Conservation (phyloP, 148 eudicot species). For the Diospyros kaki region DNA sequence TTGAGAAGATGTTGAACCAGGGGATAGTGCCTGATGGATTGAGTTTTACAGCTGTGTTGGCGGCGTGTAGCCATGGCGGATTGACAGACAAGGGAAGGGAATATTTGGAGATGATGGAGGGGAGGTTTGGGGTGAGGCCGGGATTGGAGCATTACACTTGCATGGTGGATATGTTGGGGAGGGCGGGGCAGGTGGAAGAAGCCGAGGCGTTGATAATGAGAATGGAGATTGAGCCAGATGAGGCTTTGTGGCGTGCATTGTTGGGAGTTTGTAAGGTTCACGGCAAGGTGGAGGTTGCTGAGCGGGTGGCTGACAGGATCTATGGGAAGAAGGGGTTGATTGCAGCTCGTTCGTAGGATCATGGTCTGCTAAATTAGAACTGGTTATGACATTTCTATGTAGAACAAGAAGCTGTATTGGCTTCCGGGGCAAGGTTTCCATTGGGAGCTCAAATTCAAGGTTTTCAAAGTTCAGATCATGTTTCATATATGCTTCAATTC, state of each 20-base stretch:
- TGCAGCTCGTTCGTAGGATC: neutral
- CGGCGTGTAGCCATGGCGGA: slow-evolving; percentile 55
- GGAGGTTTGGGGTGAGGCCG: slow-evolving; percentile 29
- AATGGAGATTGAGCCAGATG: slow-evolving; percentile 51
- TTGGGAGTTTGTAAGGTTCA: slow-evolving; percentile 40
- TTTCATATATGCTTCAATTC: no score
- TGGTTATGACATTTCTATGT: no score
- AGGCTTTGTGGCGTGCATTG: slow-evolving; percentile 44
- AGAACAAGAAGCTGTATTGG: neutral
- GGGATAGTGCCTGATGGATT: slow-evolving; percentile 39
- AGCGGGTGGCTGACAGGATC: slow-evolving; percentile 26
- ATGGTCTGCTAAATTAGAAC: neutral
- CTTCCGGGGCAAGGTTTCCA: neutral
- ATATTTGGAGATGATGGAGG: slow-evolving; percentile 47
- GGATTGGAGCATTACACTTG: slow-evolving; percentile 56
- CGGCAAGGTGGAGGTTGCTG: slow-evolving; percentile 25
- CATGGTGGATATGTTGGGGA: slow-evolving; percentile 60
- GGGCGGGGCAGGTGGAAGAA: slow-evolving; percentile 43
- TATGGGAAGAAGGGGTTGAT: slow-evolving; percentile 7
- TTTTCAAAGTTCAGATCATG: no score
- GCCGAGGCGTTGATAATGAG: slow-evolving; percentile 36
- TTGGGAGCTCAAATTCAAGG: neutral
- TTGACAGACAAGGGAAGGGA: slow-evolving; percentile 39
- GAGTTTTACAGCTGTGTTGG: slow-evolving; percentile 35
- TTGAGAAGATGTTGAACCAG: slow-evolving; percentile 28